Percentiles rank a stretch among this genome's conserved stretches.
phyloP scores from a whole-genome alignment of 306 rosid genomes.

The Purshia tridentata region DNA sequence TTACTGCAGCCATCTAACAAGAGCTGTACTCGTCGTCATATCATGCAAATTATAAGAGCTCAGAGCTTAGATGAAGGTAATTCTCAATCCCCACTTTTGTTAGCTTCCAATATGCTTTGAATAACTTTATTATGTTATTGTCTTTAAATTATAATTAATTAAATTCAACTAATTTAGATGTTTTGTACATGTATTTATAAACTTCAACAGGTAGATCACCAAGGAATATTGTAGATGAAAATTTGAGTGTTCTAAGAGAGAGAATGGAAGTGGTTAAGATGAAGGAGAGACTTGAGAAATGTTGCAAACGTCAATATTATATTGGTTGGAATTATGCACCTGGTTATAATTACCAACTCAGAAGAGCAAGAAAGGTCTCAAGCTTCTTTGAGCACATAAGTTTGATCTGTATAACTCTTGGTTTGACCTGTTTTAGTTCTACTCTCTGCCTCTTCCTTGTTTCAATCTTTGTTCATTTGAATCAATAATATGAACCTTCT shows the following conservation, averaged over 20 bases:
- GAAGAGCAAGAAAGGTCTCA: constrained; percentile 24
- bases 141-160: too few species aligned
- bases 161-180: background rate
- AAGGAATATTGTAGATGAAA: constrained; percentile 47
- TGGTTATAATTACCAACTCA: constrained; percentile 11
- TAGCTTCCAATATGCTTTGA: too few species aligned
- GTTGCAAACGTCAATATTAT: constrained; percentile 24
- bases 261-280: constrained; percentile 48
- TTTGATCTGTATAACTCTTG: constrained; percentile 41
- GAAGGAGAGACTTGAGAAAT: constrained; percentile 54
- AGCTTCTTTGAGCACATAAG: constrained; percentile 27
- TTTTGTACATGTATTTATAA: background rate
- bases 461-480: constrained; percentile 41
- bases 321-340: constrained; percentile 51
- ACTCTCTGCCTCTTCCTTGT: constrained; percentile 42
- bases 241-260: constrained; percentile 45
- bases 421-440: constrained; percentile 45
- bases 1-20: background rate
- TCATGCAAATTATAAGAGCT: background rate
- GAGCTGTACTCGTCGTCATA: background rate
- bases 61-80: constrained; percentile 6
- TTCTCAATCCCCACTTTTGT: background rate
- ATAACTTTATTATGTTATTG: too few species aligned
- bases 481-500: background rate
- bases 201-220: constrained; percentile 31